phyloP scores from a whole-genome alignment of 441 rosid genomes.

The Arabidopsis hybrid region DNA sequence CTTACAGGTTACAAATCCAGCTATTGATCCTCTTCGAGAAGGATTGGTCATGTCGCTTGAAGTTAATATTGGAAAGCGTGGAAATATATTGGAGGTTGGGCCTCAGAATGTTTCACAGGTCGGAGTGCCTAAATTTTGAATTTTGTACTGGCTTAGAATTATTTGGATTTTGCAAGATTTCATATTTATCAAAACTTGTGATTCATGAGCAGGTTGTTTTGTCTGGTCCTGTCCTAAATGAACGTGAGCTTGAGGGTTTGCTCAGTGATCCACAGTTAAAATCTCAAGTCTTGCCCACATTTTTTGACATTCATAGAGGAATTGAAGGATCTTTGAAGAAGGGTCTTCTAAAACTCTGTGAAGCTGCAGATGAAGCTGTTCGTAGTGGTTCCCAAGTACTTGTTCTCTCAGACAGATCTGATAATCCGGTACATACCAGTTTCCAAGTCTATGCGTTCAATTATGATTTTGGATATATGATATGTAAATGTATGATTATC shows the following conservation, averaged over 20 bases:
- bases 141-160: slow-evolving; percentile 27
- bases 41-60: slow-evolving; percentile 99
- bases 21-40: slow-evolving; percentile 98
- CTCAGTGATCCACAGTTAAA: slow-evolving; percentile 75
- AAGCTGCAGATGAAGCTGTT: slow-evolving; percentile 99
- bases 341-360: slow-evolving; percentile 82
- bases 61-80: slow-evolving; percentile 92
- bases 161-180: slow-evolving; percentile 34
- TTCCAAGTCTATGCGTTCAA: slow-evolving; percentile 23
- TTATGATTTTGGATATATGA: slow-evolving; percentile 23
- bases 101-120: slow-evolving; percentile 99
- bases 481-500: slow-evolving; percentile 15
- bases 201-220: slow-evolving; percentile 70
- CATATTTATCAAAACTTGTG: slow-evolving; percentile 28
- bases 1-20: slow-evolving; percentile 95
- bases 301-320: slow-evolving; percentile 95
- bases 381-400: slow-evolving; percentile 95
- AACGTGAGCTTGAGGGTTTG: slow-evolving; percentile 92
- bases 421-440: slow-evolving; percentile 70
- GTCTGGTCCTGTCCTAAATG: slow-evolving; percentile 92
- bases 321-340: slow-evolving; percentile 86
- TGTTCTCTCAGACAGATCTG: slow-evolving; percentile 92
- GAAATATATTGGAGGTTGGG: slow-evolving; percentile 94
- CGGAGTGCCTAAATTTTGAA: slow-evolving; percentile 32
- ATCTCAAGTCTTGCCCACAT: slow-evolving; percentile 73